These are phyloP conservation scores for Candida coquimbonensis DNA, from an alignment of 805 yeast species.

Conservation along the genomic window DNA sequence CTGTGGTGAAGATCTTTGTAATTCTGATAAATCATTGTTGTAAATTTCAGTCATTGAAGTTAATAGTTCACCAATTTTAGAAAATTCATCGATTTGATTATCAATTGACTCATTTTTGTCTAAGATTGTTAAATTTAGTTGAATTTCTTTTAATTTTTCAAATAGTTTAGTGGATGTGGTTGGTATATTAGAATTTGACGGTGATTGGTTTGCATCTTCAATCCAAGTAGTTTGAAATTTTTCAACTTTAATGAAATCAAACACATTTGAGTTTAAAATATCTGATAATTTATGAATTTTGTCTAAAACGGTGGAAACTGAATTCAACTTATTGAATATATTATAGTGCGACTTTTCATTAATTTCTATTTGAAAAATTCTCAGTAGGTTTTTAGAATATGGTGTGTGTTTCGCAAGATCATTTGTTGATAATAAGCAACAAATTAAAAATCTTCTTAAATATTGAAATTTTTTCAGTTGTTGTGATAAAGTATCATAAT, in stretches of 20 bases:
- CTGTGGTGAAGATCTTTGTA: conserved; percentile 4
- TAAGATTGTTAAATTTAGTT: conserved; percentile 1
- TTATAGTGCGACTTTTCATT: not conserved
- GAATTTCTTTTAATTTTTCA: conserved; percentile 7
- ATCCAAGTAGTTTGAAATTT: not conserved
- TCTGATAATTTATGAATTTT: not conserved
- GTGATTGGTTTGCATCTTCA: not conserved
- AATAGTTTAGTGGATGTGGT: conserved; percentile 1
- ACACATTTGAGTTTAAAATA: not conserved
- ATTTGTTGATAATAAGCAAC: conserved; percentile 32
- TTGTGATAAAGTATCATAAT: not conserved
- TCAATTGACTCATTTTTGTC: conserved; percentile 4
- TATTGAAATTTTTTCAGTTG: conserved; percentile 28
- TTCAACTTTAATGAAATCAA: conserved; percentile 2
- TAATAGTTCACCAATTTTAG: conserved; percentile 5
- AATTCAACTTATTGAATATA: not conserved
- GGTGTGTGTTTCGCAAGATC: conserved; percentile 16
- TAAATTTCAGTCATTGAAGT: conserved; percentile 2
- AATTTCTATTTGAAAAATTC: conserved; percentile 4
- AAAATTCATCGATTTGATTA: conserved; percentile 7
- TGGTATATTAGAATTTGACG: not conserved
- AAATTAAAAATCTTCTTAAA: conserved; percentile 35
- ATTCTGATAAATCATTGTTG: not conserved
- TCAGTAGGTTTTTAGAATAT: conserved; percentile 6
- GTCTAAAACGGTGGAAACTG: not conserved